A percentile compares a stretch with the other conserved stretches of the same genome.
phyloP scores from a whole-genome alignment of 495 filamentous ascomycete species.

The Corynascus novoguineensis region DNA sequence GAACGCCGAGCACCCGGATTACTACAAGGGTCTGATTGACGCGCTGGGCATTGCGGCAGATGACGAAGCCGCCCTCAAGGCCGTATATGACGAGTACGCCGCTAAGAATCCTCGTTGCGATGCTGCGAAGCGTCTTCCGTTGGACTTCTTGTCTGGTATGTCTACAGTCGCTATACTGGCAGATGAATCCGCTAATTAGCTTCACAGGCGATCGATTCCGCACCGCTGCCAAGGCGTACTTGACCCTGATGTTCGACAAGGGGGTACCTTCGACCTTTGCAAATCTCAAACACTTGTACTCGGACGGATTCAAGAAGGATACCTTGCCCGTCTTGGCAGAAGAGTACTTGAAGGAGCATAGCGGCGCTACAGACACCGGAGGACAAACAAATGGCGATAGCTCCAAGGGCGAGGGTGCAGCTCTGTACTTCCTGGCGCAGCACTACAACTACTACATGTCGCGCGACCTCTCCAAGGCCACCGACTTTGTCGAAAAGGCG shows the following conservation, averaged over 20 bases:
- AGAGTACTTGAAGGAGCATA: constrained; percentile 60
- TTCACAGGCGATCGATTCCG: constrained; percentile 67
- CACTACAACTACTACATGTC: constrained; percentile 93
- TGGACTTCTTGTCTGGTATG: constrained; percentile 80
- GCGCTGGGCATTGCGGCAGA: constrained; percentile 57
- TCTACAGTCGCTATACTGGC: not conserved
- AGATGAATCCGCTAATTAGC: constrained; percentile 12
- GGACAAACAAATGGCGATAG: constrained; percentile 46
- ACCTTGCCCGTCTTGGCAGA: constrained; percentile 71
- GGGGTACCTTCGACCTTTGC: constrained; percentile 96
- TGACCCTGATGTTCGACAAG: constrained; percentile 83
- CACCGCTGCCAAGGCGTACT: constrained; percentile 70
- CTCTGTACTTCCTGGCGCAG: constrained; percentile 88
- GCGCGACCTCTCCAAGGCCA: constrained; percentile 74
- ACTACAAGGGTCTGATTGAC: constrained; percentile 72
- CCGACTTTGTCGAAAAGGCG: constrained; percentile 76
- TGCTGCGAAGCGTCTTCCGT: constrained; percentile 75
- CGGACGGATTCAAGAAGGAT: constrained; percentile 66
- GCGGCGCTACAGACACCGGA: constrained; percentile 39
- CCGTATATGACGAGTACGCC: constrained; percentile 75
- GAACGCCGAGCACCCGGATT: constrained; percentile 79
- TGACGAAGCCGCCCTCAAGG: constrained; percentile 58
- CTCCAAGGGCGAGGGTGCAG: constrained; percentile 66
- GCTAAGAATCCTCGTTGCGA: constrained; percentile 76
- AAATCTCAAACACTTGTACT: constrained; percentile 89